These are phyloP conservation scores for Sisymbrium altissimum DNA, from an alignment of 345 rosid species.

Conservation along the genomic window DNA sequence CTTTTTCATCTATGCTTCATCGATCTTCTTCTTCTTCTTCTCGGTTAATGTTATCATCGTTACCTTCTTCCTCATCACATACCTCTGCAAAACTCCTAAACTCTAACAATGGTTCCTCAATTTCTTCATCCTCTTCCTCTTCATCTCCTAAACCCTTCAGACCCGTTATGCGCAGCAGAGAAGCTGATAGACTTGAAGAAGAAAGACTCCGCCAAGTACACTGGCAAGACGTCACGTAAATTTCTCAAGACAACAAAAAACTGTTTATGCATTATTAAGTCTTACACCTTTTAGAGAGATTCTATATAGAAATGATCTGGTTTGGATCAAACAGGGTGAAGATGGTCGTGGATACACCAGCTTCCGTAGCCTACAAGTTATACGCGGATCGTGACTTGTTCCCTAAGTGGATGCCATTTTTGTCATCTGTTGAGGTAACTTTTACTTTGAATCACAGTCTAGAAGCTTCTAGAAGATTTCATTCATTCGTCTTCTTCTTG, in stretches of 20 bases:
- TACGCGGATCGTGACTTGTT: slow-evolving; percentile 30
- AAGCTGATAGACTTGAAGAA: slow-evolving; percentile 14
- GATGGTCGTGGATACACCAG: slow-evolving; percentile 30
- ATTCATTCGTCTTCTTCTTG: background rate
- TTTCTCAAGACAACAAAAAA: background rate
- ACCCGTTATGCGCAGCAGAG: slow-evolving; percentile 24
- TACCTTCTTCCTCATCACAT: slow-evolving; percentile 1
- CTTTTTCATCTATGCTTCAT: background rate
- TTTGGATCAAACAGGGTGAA: slow-evolving; percentile 22
- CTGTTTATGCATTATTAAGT: background rate
- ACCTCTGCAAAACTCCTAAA: slow-evolving; percentile 13
- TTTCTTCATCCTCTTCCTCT: slow-evolving; percentile 13
- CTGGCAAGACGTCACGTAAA: slow-evolving; percentile 33
- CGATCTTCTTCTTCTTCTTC: slow-evolving; percentile 8
- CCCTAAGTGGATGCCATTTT: slow-evolving; percentile 38
- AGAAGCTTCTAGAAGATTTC: background rate
- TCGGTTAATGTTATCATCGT: background rate
- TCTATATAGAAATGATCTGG: background rate
- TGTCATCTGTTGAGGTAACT: slow-evolving; percentile 35
- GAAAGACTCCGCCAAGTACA: slow-evolving; percentile 8
- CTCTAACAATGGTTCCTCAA: background rate
- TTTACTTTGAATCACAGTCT: slow-evolving; percentile 1
- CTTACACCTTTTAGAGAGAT: background rate
- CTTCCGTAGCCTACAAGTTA: slow-evolving; percentile 36
- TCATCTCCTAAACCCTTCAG: slow-evolving; percentile 17